Conservation (phyloP, 108 stramenopile species). For the Chaetoceros muelleri region DNA sequence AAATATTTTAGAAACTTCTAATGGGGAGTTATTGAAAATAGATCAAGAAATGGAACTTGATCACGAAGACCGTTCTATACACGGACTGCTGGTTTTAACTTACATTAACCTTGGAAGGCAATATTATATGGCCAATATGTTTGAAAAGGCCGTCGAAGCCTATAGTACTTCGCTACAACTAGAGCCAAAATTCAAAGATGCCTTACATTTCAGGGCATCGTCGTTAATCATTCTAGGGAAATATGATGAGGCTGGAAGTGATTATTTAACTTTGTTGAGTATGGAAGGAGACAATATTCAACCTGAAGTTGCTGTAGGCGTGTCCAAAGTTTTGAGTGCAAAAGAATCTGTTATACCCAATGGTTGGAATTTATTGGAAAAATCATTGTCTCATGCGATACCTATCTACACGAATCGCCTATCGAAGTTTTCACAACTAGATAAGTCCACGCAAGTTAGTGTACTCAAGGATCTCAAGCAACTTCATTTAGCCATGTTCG, state of each 20-base stretch:
- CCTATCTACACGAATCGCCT: conserved; percentile 19
- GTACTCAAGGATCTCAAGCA: conserved; percentile 42
- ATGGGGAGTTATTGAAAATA: conserved; percentile 1
- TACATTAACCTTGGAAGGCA: conserved; percentile 45
- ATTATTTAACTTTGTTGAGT: conserved; percentile 42
- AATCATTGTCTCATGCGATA: conserved; percentile 22
- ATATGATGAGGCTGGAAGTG: conserved; percentile 46
- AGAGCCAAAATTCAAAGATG: conserved; percentile 51
- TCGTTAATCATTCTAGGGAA: conserved; percentile 54
- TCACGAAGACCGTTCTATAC: conserved; percentile 37
- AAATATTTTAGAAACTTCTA: conserved; percentile 8
- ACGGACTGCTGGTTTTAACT: conserved; percentile 47
- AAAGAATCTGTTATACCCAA: conserved; percentile 39
- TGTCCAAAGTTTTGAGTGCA: conserved; percentile 54
- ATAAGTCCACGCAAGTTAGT: conserved; percentile 9
- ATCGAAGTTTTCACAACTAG: conserved; percentile 1
- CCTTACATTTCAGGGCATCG: conserved; percentile 45
- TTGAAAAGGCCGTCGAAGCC: conserved; percentile 50
- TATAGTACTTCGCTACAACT: conserved; percentile 42
- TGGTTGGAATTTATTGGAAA: conserved; percentile 51
- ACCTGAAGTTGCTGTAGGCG: conserved; percentile 46
- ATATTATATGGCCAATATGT: conserved; percentile 81
- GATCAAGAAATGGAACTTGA: conserved; percentile 44
- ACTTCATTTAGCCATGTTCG: conserved; percentile 61
- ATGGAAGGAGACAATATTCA: conserved; percentile 35